Conservation (phyloP, 257 asterid species). For the Agastache rugosa region DNA sequence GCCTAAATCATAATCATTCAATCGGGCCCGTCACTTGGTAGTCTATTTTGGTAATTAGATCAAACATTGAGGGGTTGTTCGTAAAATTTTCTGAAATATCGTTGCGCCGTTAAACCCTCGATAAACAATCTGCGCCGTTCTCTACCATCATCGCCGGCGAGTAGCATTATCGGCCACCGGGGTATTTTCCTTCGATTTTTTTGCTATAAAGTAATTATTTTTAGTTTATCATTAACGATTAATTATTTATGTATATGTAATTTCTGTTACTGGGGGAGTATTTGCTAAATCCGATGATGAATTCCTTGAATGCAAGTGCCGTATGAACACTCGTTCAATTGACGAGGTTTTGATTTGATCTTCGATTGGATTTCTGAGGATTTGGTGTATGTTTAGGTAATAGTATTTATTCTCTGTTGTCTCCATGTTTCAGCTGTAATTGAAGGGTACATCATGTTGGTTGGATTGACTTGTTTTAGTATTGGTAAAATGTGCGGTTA, state of each 20-base stretch:
- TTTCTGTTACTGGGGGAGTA: conserved; percentile 7
- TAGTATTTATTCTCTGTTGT: neutral
- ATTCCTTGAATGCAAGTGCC: conserved; percentile 39
- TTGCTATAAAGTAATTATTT: neutral
- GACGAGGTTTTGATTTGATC: conserved; percentile 35
- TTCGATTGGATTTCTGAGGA: conserved; percentile 38
- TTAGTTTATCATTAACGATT: neutral
- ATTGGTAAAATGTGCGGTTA: neutral
- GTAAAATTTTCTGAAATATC: neutral
- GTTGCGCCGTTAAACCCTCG: neutral
- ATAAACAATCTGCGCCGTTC: neutral
- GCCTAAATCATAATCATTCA: neutral
- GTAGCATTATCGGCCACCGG: neutral
- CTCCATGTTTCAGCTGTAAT: neutral
- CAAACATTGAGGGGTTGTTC: neutral
- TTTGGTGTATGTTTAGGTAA: conserved; percentile 9
- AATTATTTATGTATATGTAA: neutral
- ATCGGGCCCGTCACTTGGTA: neutral
- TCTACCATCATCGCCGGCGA: neutral
- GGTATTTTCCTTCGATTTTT: neutral
- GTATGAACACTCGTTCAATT: conserved; percentile 39
- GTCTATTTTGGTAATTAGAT: neutral
- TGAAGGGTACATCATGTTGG: neutral
- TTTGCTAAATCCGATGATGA: conserved; percentile 35
- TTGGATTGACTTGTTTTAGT: neutral